phyloP scores from a whole-genome alignment of 2,329 filamentous ascomycete species.

The Fusarium sp. region DNA sequence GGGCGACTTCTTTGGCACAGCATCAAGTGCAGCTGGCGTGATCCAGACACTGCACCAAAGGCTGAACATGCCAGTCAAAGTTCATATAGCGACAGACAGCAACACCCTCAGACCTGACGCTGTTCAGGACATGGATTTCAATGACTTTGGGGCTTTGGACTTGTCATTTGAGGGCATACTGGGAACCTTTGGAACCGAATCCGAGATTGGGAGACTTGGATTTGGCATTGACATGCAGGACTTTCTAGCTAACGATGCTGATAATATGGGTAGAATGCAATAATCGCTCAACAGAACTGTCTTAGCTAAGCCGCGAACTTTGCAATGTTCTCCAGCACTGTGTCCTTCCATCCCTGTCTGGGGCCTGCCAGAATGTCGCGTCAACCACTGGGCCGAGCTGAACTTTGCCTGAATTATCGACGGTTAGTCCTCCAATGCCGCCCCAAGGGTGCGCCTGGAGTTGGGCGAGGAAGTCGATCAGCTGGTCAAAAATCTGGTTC shows the following conservation, averaged over 20 bases:
- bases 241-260: accelerated
- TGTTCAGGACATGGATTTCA: not conserved
- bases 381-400: not conserved
- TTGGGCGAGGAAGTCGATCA: not conserved
- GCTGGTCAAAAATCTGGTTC: accelerated
- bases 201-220: not conserved
- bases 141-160: accelerated
- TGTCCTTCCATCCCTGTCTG: not conserved
- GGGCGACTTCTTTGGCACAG: not conserved
- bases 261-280: accelerated
- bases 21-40: not conserved
- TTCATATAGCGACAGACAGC: accelerated
- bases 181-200: accelerated
- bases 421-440: not conserved
- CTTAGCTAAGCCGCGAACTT: not conserved
- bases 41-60: not conserved
- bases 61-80: not conserved
- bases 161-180: not conserved
- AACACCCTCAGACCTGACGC: accelerated
- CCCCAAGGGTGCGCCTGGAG: not conserved
- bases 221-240: not conserved
- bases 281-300: accelerated
- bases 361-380: not conserved
- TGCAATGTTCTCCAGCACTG: accelerated
- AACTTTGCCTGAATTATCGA: accelerated